Evolutionary conservation across 106 monocot species (phyloP).

Genomic region (Gastrodia elata): DNA sequence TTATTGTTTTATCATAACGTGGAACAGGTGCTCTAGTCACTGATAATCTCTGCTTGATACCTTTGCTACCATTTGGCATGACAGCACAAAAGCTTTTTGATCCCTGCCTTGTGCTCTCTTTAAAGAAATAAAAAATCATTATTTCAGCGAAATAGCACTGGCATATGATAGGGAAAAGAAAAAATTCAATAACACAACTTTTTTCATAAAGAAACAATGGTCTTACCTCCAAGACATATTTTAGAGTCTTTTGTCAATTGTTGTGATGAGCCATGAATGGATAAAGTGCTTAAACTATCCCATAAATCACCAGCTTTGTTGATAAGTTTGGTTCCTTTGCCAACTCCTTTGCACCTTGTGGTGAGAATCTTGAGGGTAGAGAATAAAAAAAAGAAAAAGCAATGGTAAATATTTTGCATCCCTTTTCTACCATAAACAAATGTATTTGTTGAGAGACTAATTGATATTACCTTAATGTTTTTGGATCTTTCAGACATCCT

Average conservation of each 20-base stretch:
- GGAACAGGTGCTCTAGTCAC: neutral
- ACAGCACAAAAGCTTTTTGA: neutral
- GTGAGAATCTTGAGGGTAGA: neutral
- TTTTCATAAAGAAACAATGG: neutral
- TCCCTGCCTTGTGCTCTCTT: neutral
- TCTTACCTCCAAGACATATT: neutral
- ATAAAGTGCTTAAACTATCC: neutral
- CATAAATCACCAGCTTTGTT: neutral
- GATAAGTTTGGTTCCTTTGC: neutral
- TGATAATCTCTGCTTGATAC: neutral
- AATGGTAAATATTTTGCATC: neutral
- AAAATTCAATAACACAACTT: neutral
- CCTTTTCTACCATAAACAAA: neutral
- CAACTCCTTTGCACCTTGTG: slow-evolving; percentile 1
- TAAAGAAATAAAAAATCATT: neutral
- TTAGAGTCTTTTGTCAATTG: slow-evolving; percentile 2
- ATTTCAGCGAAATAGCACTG: neutral
- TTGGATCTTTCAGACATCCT: neutral
- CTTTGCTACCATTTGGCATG: neutral
- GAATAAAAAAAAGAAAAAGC: neutral
- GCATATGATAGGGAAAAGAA: neutral
- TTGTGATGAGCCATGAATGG: neutral
- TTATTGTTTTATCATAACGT: neutral
- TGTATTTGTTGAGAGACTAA: neutral
- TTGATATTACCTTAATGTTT: neutral